Conservation (phyloP, 495 filamentous ascomycete species). For the Trypethelium eluteriae region DNA sequence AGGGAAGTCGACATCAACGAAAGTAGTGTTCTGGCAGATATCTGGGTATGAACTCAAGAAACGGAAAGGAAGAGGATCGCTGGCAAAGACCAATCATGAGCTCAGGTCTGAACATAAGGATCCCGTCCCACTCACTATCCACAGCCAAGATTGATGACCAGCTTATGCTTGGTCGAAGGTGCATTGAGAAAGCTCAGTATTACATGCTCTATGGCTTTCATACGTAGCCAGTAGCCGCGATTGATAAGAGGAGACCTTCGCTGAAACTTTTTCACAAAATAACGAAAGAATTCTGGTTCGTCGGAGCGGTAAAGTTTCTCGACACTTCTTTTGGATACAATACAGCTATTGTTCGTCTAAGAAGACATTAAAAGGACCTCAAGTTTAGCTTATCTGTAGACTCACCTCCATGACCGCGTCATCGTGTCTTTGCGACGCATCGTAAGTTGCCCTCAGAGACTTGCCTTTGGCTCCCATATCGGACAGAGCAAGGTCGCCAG, state of each 20-base stretch:
- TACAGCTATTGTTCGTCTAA: slow-evolving; percentile 83
- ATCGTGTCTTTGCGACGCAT: slow-evolving; percentile 18
- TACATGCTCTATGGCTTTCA: slow-evolving; percentile 68
- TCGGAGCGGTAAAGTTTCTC: slow-evolving; percentile 69
- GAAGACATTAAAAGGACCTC: slow-evolving; percentile 1
- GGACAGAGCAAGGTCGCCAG: neutral
- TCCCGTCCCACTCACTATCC: slow-evolving; percentile 62
- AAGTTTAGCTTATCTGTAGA: neutral
- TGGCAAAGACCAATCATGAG: slow-evolving; percentile 33
- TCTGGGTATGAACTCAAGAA: slow-evolving; percentile 57
- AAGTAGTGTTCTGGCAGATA: slow-evolving; percentile 50
- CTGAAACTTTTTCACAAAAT: slow-evolving; percentile 78
- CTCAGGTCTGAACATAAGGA: neutral
- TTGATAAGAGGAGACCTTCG: slow-evolving; percentile 78
- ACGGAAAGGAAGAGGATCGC: slow-evolving; percentile 86
- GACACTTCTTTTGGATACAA: slow-evolving; percentile 82
- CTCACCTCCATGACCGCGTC: slow-evolving; percentile 24
- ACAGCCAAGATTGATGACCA: slow-evolving; percentile 81
- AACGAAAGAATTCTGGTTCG: slow-evolving; percentile 72
- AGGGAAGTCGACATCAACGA: slow-evolving; percentile 83
- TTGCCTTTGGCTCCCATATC: neutral
- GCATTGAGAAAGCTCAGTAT: slow-evolving; percentile 62
- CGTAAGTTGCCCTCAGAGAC: neutral
- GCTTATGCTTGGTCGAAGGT: slow-evolving; percentile 53
- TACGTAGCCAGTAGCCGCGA: slow-evolving; percentile 76